Percentiles rank a stretch among this genome's conserved stretches.
Conservation (phyloP, 257 asterid genomes). For the Pogostemon cablin region DNA sequence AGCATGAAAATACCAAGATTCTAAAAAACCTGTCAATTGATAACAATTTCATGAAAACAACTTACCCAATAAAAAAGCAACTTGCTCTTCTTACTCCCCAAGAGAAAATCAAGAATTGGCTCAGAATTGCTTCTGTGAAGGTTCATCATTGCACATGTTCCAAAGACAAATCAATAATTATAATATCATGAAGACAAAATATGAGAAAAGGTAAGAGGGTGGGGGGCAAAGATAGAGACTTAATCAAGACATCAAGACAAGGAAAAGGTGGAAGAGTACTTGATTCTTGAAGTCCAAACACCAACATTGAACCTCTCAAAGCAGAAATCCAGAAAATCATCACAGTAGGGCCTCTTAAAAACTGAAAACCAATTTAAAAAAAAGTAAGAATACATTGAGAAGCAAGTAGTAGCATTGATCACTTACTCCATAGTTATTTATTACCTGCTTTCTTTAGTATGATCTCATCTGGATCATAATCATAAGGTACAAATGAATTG, state of each 20-base stretch:
- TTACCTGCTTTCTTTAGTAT: constrained; percentile 71
- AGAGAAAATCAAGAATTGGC: constrained; percentile 64
- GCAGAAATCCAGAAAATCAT: constrained; percentile 82
- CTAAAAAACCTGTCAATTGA: constrained; percentile 3
- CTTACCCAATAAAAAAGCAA: constrained; percentile 83
- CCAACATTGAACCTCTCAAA: constrained; percentile 78
- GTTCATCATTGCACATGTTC: constrained; percentile 26
- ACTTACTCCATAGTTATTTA: background rate
- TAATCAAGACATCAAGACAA: constrained; percentile 31
- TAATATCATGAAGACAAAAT: background rate
- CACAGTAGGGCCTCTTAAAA: constrained; percentile 82
- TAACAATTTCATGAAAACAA: constrained; percentile 20
- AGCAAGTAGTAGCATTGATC: constrained; percentile 29
- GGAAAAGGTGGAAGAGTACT: constrained; percentile 54
- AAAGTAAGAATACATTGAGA: constrained; percentile 35
- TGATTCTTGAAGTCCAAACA: constrained; percentile 81
- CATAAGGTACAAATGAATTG: constrained; percentile 52
- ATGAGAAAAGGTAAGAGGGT: constrained; percentile 7
- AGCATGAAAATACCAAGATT: background rate
- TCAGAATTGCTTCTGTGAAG: constrained; percentile 74
- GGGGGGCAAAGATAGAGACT: constrained; percentile 28
- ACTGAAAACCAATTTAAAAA: constrained; percentile 49
- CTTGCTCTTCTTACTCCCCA: constrained; percentile 59
- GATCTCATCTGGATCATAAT: constrained; percentile 50
- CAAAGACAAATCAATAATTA: background rate